phyloP scores from a whole-genome alignment of 257 asterid genomes.

The Echium plantagineum region DNA sequence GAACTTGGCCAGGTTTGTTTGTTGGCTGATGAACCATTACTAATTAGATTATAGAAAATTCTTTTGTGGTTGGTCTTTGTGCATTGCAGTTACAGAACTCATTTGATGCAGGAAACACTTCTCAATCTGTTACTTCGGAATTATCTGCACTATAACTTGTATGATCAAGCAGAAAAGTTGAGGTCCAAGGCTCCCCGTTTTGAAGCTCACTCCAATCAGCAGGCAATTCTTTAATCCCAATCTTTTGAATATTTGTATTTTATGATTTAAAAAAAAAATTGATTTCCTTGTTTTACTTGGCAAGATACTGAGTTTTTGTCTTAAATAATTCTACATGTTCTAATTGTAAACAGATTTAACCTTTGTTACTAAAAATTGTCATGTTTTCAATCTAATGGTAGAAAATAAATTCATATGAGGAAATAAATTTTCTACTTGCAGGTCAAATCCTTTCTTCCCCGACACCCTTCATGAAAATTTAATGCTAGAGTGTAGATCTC shows the following conservation, averaged over 20 bases:
- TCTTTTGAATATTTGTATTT: neutral
- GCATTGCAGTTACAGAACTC: neutral
- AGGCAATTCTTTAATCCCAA: slow-evolving; percentile 35
- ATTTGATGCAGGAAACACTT: slow-evolving; percentile 69
- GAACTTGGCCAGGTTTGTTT: slow-evolving; percentile 92
- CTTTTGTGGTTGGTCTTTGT: slow-evolving; percentile 1
- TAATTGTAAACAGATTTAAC: too few species aligned
- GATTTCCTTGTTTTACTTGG: too few species aligned
- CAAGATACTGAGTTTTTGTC: too few species aligned
- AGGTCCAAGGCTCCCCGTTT: slow-evolving; percentile 95
- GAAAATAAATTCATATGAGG: too few species aligned
- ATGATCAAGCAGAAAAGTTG: slow-evolving; percentile 94
- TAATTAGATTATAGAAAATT: slow-evolving; percentile 2
- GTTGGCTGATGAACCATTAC: slow-evolving; percentile 10
- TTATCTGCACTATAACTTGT: slow-evolving; percentile 80
- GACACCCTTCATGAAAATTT: neutral
- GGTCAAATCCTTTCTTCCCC: neutral
- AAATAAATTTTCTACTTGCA: too few species aligned
- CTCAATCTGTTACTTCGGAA: slow-evolving; percentile 69
- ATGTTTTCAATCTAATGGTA: too few species aligned
- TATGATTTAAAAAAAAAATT: too few species aligned
- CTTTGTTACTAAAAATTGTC: too few species aligned
- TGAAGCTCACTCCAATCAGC: slow-evolving; percentile 95
- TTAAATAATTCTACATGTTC: too few species aligned
- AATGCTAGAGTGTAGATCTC: neutral